Conservation (phyloP, 352 stramenopile species). For the Ophiocytium majus region DNA sequence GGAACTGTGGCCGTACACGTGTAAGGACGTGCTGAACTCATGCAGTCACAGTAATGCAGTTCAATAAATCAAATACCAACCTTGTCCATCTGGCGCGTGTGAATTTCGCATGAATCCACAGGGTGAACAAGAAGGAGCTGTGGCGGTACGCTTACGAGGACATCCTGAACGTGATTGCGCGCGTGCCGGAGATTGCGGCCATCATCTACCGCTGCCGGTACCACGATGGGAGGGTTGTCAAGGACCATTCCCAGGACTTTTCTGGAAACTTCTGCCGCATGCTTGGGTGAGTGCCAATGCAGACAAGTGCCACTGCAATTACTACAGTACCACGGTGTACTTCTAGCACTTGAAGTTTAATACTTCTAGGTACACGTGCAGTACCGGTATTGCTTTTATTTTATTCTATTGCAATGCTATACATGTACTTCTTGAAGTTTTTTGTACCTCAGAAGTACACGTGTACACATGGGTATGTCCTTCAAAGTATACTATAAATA, state of each 20-base stretch:
- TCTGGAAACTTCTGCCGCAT: conserved; percentile 97
- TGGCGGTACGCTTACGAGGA: conserved; percentile 96
- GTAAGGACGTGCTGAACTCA: neutral
- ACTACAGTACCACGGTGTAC: too few species aligned
- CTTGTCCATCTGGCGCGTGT: too few species aligned
- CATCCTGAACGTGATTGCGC: conserved; percentile 94
- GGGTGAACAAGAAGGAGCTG: conserved; percentile 96
- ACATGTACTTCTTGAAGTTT: too few species aligned
- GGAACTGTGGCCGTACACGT: conserved; percentile 49
- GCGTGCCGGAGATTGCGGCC: conserved; percentile 92
- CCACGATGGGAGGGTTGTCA: conserved; percentile 86
- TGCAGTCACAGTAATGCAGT: neutral
- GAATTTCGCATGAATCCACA: neutral
- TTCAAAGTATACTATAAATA: too few species aligned
- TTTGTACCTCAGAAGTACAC: too few species aligned
- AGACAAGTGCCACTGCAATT: too few species aligned
- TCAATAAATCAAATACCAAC: too few species aligned
- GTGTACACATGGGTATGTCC: too few species aligned
- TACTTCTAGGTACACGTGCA: too few species aligned
- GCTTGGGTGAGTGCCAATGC: conserved; percentile 79
- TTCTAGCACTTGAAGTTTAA: too few species aligned
- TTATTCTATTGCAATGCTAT: too few species aligned
- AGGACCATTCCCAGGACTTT: conserved; percentile 95
- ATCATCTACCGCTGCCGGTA: conserved; percentile 98
- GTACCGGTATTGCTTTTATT: too few species aligned